Percentiles rank a stretch among this genome's conserved stretches.
These are phyloP conservation scores for Pyronema omphalodes DNA, from an alignment of 495 filamentous ascomycete species.

Conservation along the genomic window DNA sequence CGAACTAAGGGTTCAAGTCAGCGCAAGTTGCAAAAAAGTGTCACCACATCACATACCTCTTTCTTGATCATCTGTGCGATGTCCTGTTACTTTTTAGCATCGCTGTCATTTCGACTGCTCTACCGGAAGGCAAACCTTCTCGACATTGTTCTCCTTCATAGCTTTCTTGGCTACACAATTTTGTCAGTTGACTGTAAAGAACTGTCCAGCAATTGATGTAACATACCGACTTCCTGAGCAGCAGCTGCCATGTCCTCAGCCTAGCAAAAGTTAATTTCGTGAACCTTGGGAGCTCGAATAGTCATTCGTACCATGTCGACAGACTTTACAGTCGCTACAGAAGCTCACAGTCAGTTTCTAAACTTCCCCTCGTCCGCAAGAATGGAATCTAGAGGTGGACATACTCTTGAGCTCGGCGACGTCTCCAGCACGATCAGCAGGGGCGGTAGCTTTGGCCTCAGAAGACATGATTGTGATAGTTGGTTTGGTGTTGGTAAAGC, in stretches of 20 bases:
- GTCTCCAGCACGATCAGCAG: neutral
- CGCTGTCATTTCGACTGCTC: neutral
- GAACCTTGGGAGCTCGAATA: neutral
- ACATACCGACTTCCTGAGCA: constrained; percentile 81
- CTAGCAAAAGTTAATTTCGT: constrained; percentile 28
- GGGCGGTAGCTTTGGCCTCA: neutral
- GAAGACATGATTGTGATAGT: neutral
- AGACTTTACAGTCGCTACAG: constrained; percentile 78
- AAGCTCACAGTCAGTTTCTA: neutral
- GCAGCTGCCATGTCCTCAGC: constrained; percentile 94
- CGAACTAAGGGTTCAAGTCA: constrained; percentile 10
- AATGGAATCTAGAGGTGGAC: neutral
- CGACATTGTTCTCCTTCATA: constrained; percentile 79
- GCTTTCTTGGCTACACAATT: constrained; percentile 58
- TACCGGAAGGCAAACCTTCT: constrained; percentile 44
- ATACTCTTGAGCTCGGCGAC: neutral
- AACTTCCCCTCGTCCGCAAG: neutral
- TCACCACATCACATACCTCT: constrained; percentile 42
- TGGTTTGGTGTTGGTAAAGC: too few species aligned
- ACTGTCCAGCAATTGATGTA: neutral
- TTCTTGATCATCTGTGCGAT: constrained; percentile 96
- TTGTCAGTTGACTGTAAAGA: too few species aligned
- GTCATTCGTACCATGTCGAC: constrained; percentile 74
- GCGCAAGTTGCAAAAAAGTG: neutral
- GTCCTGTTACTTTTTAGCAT: constrained; percentile 37